A percentile compares a stretch with the other conserved stretches of the same genome.
Conservation (phyloP, 2,329 filamentous ascomycete species). For the Alternaria alternata region DNA sequence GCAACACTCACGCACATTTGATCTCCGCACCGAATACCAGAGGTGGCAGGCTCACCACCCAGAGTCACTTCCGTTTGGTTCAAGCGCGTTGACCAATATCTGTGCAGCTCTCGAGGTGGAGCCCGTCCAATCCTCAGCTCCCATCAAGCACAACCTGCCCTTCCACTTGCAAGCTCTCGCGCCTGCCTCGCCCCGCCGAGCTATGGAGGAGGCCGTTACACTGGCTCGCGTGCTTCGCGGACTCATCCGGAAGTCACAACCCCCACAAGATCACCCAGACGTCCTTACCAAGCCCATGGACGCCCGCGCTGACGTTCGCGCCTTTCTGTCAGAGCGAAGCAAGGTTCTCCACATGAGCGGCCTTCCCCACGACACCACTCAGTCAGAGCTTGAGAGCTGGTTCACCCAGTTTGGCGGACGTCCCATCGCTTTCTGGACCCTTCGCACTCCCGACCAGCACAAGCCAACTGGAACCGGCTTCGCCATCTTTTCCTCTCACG, state of each 20-base stretch:
- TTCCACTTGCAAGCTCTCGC: slow-evolving; percentile 97
- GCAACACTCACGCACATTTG: slow-evolving; percentile 96
- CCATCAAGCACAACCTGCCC: slow-evolving; percentile 97
- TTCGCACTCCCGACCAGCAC: slow-evolving; percentile 96
- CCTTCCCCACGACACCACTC: slow-evolving; percentile 95
- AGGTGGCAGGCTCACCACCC: slow-evolving; percentile 98
- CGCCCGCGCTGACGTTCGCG: slow-evolving; percentile 92
- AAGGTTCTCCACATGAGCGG: slow-evolving; percentile 99
- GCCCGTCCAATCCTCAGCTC: slow-evolving; percentile 94
- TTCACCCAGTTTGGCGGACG: slow-evolving; percentile 98
- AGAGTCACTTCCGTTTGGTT: slow-evolving; percentile 94
- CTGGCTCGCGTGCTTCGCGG: slow-evolving; percentile 90
- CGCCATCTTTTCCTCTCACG: slow-evolving; percentile 97
- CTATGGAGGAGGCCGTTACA: slow-evolving; percentile 97
- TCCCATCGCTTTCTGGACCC: slow-evolving; percentile 98
- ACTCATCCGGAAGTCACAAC: slow-evolving; percentile 94
- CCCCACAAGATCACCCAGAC: slow-evolving; percentile 90
- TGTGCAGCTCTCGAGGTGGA: slow-evolving; percentile 98
- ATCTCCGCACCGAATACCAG: slow-evolving; percentile 96
- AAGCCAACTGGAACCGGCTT: slow-evolving; percentile 99
- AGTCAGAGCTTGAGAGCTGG: slow-evolving; percentile 99
- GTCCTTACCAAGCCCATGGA: slow-evolving; percentile 96
- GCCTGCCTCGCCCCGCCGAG: slow-evolving; percentile 91
- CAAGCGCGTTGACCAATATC: slow-evolving; percentile 95
- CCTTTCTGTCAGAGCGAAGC: slow-evolving; percentile 94